Evolutionary conservation across 345 rosid species (phyloP).

Genomic region (Arabis hirsuta): DNA sequence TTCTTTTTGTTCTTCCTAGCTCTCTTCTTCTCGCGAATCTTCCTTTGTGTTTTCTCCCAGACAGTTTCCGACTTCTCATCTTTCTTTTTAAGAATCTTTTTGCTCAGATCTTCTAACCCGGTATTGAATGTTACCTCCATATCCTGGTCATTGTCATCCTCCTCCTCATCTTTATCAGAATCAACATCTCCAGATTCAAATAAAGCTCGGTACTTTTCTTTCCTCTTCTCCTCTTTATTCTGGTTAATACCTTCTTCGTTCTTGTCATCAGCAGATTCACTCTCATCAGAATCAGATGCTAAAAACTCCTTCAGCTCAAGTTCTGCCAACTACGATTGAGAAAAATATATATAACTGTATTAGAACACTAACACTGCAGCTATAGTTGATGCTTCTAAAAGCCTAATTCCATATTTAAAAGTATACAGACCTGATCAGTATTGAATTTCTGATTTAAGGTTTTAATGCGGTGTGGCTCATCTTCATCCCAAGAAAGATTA

Average conservation of each 20-base stretch:
- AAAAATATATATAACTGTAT: conserved; percentile 28
- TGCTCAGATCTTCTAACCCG: conserved; percentile 88
- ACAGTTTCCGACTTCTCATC: conserved; percentile 74
- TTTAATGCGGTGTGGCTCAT: conserved; percentile 86
- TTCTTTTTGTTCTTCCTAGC: conserved; percentile 62
- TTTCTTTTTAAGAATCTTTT: conserved; percentile 73
- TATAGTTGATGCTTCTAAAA: not conserved
- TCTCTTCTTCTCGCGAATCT: conserved; percentile 73
- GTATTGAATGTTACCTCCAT: conserved; percentile 95
- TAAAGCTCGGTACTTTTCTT: conserved; percentile 71
- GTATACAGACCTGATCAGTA: conserved; percentile 69
- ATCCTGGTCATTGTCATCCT: conserved; percentile 67
- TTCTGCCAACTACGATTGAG: conserved; percentile 61
- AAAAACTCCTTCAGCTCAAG: conserved; percentile 80
- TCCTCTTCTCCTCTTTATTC: conserved; percentile 54
- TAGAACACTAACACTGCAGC: conserved; percentile 34
- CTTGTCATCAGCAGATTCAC: conserved; percentile 54
- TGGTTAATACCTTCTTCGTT: conserved; percentile 37
- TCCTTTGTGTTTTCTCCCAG: conserved; percentile 60
- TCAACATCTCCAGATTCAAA: conserved; percentile 64
- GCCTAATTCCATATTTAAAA: not conserved
- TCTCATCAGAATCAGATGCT: conserved; percentile 92
- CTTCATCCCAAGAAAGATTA: conserved; percentile 91
- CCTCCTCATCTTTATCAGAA: conserved; percentile 59
- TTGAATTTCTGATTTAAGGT: conserved; percentile 75